Evolutionary conservation across 371 early-diverging fungal genomes (phyloP).

Genomic region (Mucor plumbeus): DNA sequence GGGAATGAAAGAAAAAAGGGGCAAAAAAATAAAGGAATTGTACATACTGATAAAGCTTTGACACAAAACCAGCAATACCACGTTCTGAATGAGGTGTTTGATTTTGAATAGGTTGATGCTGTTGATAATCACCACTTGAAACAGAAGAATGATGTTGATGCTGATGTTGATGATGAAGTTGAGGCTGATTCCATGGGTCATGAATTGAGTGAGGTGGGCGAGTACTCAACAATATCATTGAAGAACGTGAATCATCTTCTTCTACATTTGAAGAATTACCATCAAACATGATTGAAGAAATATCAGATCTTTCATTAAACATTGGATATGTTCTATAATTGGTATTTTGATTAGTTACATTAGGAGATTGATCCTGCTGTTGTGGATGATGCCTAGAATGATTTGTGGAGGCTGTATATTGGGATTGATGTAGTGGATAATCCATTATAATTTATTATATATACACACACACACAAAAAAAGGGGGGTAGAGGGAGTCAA

Average conservation of each 20-base stretch:
- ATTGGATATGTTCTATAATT: constrained; percentile 11
- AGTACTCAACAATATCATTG: constrained; percentile 11
- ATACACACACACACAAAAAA: neutral
- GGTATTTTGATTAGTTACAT: neutral
- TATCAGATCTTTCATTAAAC: constrained; percentile 12
- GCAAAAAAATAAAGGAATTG: neutral
- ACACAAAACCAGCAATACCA: constrained; percentile 55
- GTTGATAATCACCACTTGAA: neutral
- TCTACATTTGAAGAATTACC: neutral
- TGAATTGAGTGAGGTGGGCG: constrained; percentile 6
- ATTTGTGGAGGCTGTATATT: neutral
- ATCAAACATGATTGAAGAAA: constrained; percentile 8
- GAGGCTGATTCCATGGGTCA: constrained; percentile 15
- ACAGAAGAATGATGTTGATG: neutral
- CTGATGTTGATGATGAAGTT: neutral
- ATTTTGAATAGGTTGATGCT: constrained; percentile 6
- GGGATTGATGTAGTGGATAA: constrained; percentile 12
- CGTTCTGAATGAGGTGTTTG: constrained; percentile 33
- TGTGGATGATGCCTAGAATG: neutral
- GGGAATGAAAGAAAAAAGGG: neutral
- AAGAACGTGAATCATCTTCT: constrained; percentile 13
- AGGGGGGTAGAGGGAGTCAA: neutral
- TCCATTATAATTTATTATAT: constrained; percentile 3
- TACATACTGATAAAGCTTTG: constrained; percentile 53
- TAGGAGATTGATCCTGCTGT: neutral